These are phyloP conservation scores for Chrysanthemum makinoi DNA, from an alignment of 129 eudicot species.

Conservation along the genomic window DNA sequence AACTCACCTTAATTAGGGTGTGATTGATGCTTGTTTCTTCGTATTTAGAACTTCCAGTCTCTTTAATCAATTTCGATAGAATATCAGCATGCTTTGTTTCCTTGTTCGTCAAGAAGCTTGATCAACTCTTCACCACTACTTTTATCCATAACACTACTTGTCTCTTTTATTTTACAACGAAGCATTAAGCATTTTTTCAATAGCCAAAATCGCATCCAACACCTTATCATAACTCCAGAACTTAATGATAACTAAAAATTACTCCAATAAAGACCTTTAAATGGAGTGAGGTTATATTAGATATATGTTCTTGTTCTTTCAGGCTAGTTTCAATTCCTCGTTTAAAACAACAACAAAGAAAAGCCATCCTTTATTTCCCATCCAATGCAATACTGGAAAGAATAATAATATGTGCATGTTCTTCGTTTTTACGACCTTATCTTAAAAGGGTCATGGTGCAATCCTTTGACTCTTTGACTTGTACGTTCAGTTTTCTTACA, in stretches of 20 bases:
- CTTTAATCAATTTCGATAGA: constrained; percentile 59
- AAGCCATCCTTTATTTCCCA: constrained; percentile 1
- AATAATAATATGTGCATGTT: not conserved
- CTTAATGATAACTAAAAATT: constrained; percentile 17
- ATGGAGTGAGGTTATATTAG: constrained; percentile 49
- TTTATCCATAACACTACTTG: constrained; percentile 77
- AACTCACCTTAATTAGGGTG: constrained; percentile 30
- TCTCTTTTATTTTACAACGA: constrained; percentile 73
- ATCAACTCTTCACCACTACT: constrained; percentile 64
- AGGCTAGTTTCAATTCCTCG: constrained; percentile 68
- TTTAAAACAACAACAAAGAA: not conserved
- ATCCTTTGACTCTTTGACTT: constrained; percentile 55
- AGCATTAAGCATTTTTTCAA: constrained; percentile 82
- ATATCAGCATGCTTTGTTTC: constrained; percentile 86
- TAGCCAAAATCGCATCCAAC: constrained; percentile 69
- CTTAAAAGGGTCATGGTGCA: constrained; percentile 50
- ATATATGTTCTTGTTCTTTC: constrained; percentile 55
- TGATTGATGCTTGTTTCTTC: constrained; percentile 51
- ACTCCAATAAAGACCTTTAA: constrained; percentile 45
- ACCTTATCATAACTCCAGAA: constrained; percentile 74
- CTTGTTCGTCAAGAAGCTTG: constrained; percentile 67
- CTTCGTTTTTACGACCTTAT: constrained; percentile 39
- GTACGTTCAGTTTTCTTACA: constrained; percentile 68
- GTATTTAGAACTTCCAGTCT: constrained; percentile 53
- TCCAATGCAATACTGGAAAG: not conserved